Evolutionary conservation across 441 rosid species (phyloP).

Genomic region (Kokia cookei): DNA sequence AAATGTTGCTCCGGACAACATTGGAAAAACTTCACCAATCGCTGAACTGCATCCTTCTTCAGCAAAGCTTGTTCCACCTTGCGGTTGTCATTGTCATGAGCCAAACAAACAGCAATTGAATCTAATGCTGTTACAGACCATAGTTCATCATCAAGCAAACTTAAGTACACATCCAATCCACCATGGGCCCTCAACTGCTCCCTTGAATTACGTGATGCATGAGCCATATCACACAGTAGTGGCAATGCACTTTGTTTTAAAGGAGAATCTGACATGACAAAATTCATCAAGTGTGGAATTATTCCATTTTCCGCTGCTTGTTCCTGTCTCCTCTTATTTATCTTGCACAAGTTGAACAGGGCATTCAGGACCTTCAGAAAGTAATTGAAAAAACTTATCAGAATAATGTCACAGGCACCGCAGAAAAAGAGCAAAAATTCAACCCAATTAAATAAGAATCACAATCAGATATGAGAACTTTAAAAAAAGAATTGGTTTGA

Average conservation of each 20-base stretch:
- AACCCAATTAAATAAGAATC: background rate
- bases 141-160: conserved; percentile 77
- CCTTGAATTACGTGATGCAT: conserved; percentile 96
- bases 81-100: conserved; percentile 92
- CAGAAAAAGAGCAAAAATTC: background rate
- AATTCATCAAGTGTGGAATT: conserved; percentile 89
- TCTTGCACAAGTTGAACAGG: conserved; percentile 92
- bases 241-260: conserved; percentile 84
- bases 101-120: conserved; percentile 98
- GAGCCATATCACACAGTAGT: conserved; percentile 97
- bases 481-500: background rate
- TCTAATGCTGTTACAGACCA: conserved; percentile 97
- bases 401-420: background rate
- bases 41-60: conserved; percentile 83
- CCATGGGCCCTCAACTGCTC: conserved; percentile 97
- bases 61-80: conserved; percentile 94
- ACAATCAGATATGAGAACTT: background rate
- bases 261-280: conserved; percentile 73
- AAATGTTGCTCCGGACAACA: conserved; percentile 93
- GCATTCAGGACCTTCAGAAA: conserved; percentile 75
- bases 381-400: conserved; percentile 2
- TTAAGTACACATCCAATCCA: conserved; percentile 90
- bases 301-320: conserved; percentile 99
- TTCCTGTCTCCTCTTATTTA: conserved; percentile 98
- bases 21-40: conserved; percentile 82